Evolutionary conservation across 768 basidiomycete species (phyloP), one percentile per base, ranked within the genome.

Genomic region (Harrya chromipes): DNA sequence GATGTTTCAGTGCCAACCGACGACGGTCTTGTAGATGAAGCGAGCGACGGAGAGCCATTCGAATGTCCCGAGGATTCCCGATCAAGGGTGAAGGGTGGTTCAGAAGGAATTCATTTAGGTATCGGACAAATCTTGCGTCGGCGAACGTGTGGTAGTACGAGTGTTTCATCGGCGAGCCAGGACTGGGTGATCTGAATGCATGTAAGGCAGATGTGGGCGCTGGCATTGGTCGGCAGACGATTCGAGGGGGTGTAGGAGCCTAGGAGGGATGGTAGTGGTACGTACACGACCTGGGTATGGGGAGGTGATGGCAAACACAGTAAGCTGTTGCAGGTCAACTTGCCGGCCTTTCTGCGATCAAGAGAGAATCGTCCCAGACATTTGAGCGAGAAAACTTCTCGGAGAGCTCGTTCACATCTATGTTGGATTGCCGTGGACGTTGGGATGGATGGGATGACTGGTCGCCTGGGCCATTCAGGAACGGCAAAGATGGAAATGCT

Each of bases 61-160:
- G 23, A 41, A 23, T 37, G 13, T 29, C 16, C 34, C 19, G 21
- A 35, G 8, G 23, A 19, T 27, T 19, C 24, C n/a, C 20, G 19
- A 10, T 37, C 24, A 3, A 12, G 26, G 13, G 35, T 37, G 17
- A 20, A 29, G 19, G 20, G 17, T 31, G 20, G 17, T 34, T 53
- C 36, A 12, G 54, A 49, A 10, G 64, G 67, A 2, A 56, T 51
- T n/a, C 67, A 63, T 38, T 47, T 64, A 8, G 66, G 67, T 40
- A 66, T 50, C 10, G 52, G 55, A 16, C 60, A 56, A 20, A 58
- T 43, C 50, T 69, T 66, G 19, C 46, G 41, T 39, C 33, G 53
- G 14, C 14, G 19, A 11, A 13, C 9, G 4, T 16, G 33, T 21
- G 35, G 40, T 9, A 52, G 56, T 1, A 58, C 19, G 4, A 58